These are phyloP conservation scores for Stagonosporopsis vannaccii DNA, from an alignment of 2,329 filamentous ascomycete genomes.

Conservation along the genomic window DNA sequence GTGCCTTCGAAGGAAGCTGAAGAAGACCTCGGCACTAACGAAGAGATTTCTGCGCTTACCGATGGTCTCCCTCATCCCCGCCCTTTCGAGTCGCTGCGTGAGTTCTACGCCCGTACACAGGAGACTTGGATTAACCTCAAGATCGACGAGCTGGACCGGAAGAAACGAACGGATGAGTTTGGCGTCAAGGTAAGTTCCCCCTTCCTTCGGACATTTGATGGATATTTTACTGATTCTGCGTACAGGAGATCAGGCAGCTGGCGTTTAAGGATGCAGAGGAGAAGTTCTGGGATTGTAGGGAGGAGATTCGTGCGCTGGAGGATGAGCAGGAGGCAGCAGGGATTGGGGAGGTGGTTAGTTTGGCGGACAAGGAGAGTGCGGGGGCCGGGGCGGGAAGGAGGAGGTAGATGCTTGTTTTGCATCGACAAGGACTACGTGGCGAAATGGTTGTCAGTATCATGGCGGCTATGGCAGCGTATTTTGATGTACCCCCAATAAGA, in stretches of 20 bases:
- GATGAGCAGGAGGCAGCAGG: constrained; percentile 96
- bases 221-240: not conserved
- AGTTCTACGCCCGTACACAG: constrained; percentile 89
- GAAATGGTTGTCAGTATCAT: too few species aligned
- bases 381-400: constrained; percentile 47
- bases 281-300: constrained; percentile 98
- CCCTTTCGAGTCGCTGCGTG: constrained; percentile 87
- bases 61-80: constrained; percentile 79
- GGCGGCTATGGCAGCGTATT: too few species aligned
- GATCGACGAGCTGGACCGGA: constrained; percentile 69
- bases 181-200: constrained; percentile 60
- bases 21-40: constrained; percentile 56
- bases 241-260: constrained; percentile 79
- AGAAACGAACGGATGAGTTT: constrained; percentile 63
- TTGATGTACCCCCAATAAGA: too few species aligned
- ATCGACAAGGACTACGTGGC: too few species aligned
- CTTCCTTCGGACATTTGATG: not conserved
- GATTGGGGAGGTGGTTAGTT: constrained; percentile 90
- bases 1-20: constrained; percentile 36
- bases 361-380: constrained; percentile 71
- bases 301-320: constrained; percentile 89
- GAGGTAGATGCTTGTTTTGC: constrained; percentile 28
- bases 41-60: constrained; percentile 62
- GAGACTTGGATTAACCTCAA: constrained; percentile 90
- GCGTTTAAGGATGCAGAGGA: constrained; percentile 92